Conservation (phyloP, 495 filamentous ascomycete species). For the Penicillium steckii region DNA sequence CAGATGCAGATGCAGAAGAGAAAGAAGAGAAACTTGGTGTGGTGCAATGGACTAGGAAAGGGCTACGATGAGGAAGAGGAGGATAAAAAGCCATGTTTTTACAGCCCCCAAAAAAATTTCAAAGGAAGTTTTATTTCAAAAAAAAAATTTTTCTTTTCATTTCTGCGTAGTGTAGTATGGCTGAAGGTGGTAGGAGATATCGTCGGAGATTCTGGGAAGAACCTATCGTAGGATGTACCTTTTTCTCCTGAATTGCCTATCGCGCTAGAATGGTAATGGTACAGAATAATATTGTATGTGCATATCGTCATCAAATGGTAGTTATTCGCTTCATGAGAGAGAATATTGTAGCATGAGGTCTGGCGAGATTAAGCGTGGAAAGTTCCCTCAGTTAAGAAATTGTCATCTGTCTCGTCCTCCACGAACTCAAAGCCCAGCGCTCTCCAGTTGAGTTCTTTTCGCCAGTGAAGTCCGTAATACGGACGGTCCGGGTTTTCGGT, state of each 20-base stretch:
- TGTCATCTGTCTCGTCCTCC: constrained; percentile 19
- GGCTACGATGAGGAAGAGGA: constrained; percentile 4
- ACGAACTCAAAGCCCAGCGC: constrained; percentile 81
- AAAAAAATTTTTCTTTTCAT: not conserved
- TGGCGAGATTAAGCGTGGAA: constrained; percentile 17
- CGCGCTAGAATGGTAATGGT: too few relatives aligned
- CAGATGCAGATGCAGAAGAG: not conserved
- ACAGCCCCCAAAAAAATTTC: constrained; percentile 27
- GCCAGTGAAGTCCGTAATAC: constrained; percentile 85
- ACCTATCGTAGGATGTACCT: too few relatives aligned
- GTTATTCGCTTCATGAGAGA: too few relatives aligned
- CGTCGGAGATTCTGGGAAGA: too few relatives aligned
- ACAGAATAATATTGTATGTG: too few relatives aligned
- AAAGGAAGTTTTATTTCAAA: constrained; percentile 22
- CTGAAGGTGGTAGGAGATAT: too few relatives aligned
- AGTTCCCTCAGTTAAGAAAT: not conserved
- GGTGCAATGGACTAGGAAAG: too few relatives aligned
- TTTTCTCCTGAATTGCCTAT: too few relatives aligned
- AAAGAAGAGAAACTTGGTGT: not conserved
- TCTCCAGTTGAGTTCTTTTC: constrained; percentile 92
- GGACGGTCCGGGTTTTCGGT: too few relatives aligned
- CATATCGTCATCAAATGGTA: too few relatives aligned
- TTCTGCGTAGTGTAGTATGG: not conserved
- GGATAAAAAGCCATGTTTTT: constrained; percentile 30
- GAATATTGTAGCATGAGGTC: too few relatives aligned